Base-by-base conservation (phyloP, 2,329 filamentous ascomycete genomes). In the Paramyrothecium roridum region DNA sequence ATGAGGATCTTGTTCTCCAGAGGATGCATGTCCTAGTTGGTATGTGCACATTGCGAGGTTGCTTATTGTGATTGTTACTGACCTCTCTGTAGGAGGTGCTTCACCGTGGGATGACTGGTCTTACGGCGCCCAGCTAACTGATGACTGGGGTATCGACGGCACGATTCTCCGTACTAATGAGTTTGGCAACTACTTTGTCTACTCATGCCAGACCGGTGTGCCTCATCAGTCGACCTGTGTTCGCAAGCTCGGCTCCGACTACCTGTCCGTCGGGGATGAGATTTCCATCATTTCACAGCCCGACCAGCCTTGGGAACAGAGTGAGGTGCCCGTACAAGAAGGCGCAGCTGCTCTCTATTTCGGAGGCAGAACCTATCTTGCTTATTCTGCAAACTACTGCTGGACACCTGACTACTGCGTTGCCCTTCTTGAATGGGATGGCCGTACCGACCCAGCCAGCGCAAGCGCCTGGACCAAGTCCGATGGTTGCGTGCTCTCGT, bases 341-440 rank as follows among this genome's bases (percentile, higher is more conserved):
- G 82, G 80, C 0, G 75, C 80, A 0, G 75, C 76, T 3, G 79
- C 79, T 0, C 70, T 85, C 21, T 85, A 84, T 63, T 74, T 78
- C 45, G 75, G 74, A 21, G 79, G 79, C 12, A 77, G 76, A 54
- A 83, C 79, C 0, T 83, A 78, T 57, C 65, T 85, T 45, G 71
- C 76, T 2, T 85, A 79, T 68, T 81, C 77, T 7, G 82, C 80
- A 1, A 81, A 77, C 56, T 80, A 79, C 66, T 85, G 81, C 72
- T 83, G 80, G 80, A 81, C 79, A 0, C 65, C 76, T 1, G 72
- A 76, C 53, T 85, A 85, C 64, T 76, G 76, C 22, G 71, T 86
- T 2, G 82, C 80, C 1, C 66, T 81, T 17, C 69, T 85, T 22
- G 78, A 77, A 3, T 85, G 77, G 73, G 76, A 82, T 22, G 79